Conservation (phyloP, 192 early-diverging fungal species). For the Backusella sp. region DNA sequence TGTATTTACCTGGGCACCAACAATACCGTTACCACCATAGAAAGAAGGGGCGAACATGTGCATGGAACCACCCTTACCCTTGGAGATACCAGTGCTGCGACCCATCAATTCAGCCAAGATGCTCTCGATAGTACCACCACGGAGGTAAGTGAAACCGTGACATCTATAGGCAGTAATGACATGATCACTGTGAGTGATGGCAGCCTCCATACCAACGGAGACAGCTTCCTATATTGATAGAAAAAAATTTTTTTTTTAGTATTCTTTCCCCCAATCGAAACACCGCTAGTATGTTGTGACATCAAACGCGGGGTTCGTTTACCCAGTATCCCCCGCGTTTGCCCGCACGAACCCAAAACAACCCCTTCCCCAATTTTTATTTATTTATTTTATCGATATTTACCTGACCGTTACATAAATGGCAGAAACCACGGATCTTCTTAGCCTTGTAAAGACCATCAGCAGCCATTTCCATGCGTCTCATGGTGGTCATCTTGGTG, state of each 20-base stretch:
- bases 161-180: conserved; percentile 98
- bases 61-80: conserved; percentile 99
- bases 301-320: conserved; percentile 12
- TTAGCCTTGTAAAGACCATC: conserved; percentile 96
- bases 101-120: conserved; percentile 86
- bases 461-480: conserved; percentile 90
- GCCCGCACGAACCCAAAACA: conserved; percentile 23
- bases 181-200: conserved; percentile 85
- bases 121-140: conserved; percentile 64
- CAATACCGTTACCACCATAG: conserved; percentile 99
- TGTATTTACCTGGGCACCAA: conserved; percentile 87
- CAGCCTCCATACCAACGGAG: conserved; percentile 88
- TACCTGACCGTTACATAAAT: conserved; percentile 96
- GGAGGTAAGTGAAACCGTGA: conserved; percentile 93
- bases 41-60: conserved; percentile 97
- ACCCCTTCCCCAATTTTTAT: conserved; percentile 9
- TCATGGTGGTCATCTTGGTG: conserved; percentile 83
- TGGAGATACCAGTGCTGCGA: conserved; percentile 78
- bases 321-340: conserved; percentile 30
- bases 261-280: background rate
- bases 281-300: background rate
- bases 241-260: conserved; percentile 4
- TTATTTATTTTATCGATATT: conserved; percentile 11
- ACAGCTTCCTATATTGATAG: conserved; percentile 69
- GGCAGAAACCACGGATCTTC: conserved; percentile 97